Evolutionary conservation across 106 monocot species (phyloP).

Genomic region (Acorus calamus): DNA sequence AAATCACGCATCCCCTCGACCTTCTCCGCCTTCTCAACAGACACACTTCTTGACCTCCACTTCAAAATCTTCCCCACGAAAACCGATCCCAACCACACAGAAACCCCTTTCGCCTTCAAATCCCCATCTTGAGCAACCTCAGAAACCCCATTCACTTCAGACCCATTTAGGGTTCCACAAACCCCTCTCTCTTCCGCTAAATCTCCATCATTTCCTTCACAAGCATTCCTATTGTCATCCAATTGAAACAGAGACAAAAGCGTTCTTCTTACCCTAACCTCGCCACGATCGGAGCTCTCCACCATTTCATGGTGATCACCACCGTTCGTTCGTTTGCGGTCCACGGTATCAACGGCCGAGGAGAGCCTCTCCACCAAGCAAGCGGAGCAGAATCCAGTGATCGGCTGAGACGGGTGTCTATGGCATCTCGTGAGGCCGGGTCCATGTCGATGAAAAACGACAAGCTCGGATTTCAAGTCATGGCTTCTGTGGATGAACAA

Average conservation of each 20-base stretch:
- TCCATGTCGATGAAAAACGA: conserved; percentile 23
- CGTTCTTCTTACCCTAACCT: conserved; percentile 37
- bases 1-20: conserved; percentile 30
- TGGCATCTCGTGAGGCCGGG: conserved; percentile 33
- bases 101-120: conserved; percentile 11
- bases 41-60: conserved; percentile 12
- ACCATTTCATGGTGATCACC: conserved; percentile 9
- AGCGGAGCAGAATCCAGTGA: conserved; percentile 74
- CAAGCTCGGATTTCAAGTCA: too few relatives aligned
- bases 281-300: conserved; percentile 2
- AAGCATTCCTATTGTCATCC: conserved; percentile 32
- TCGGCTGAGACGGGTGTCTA: conserved; percentile 59
- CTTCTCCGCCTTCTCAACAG: conserved; percentile 22
- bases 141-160: conserved; percentile 1
- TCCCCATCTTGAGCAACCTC: not conserved
- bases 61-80: conserved; percentile 17
- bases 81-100: conserved; percentile 37
- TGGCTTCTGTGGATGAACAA: too few relatives aligned
- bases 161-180: conserved; percentile 2
- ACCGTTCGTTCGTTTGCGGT: conserved; percentile 5
- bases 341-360: conserved; percentile 23
- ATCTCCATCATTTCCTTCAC: not conserved
- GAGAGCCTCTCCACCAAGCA: conserved; percentile 71
- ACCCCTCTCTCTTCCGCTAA: conserved; percentile 6
- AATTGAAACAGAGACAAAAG: conserved; percentile 61